Conservation (phyloP, 164 flowering plant genomes). For the Berberis thunbergii region DNA sequence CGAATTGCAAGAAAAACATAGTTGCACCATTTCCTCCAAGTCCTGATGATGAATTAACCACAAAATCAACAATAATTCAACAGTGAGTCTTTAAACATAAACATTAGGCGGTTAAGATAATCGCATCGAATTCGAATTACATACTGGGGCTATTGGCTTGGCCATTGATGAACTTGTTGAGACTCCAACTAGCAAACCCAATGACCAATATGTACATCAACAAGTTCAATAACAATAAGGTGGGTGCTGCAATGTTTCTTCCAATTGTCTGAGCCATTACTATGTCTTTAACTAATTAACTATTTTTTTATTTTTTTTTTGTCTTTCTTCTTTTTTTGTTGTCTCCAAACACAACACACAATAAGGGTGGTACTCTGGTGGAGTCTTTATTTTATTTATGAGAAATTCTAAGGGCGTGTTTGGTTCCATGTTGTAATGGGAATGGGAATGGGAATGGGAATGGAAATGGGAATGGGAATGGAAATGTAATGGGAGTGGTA, state of each 20-base stretch:
- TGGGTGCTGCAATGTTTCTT: slow-evolving; percentile 78
- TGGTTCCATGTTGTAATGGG: too few species aligned
- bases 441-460: too few species aligned
- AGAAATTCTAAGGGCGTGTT: too few species aligned
- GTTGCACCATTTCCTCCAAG: slow-evolving; percentile 63
- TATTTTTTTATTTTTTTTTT: too few species aligned
- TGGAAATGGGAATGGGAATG: too few species aligned
- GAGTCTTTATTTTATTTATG: too few species aligned
- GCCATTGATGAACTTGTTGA: slow-evolving; percentile 76
- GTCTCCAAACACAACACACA: too few species aligned
- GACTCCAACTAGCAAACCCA: slow-evolving; percentile 87
- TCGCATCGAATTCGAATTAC: too few species aligned
- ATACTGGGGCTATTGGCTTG: slow-evolving; percentile 59
- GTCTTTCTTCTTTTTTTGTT: too few species aligned
- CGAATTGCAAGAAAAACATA: slow-evolving; percentile 43
- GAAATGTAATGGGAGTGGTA: too few species aligned
- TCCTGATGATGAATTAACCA: slow-evolving; percentile 15
- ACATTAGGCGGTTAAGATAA: background rate
- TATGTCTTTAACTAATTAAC: background rate
- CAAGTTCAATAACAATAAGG: slow-evolving; percentile 67
- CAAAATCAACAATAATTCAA: background rate
- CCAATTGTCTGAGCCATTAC: slow-evolving; percentile 61
- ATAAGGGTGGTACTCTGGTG: too few species aligned
- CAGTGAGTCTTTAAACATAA: background rate
- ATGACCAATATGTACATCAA: slow-evolving; percentile 50